A percentile compares a stretch with the other conserved stretches of the same genome.
Evolutionary conservation across 148 eudicot genomes (phyloP).

Genomic region (Selenicereus undatus): DNA sequence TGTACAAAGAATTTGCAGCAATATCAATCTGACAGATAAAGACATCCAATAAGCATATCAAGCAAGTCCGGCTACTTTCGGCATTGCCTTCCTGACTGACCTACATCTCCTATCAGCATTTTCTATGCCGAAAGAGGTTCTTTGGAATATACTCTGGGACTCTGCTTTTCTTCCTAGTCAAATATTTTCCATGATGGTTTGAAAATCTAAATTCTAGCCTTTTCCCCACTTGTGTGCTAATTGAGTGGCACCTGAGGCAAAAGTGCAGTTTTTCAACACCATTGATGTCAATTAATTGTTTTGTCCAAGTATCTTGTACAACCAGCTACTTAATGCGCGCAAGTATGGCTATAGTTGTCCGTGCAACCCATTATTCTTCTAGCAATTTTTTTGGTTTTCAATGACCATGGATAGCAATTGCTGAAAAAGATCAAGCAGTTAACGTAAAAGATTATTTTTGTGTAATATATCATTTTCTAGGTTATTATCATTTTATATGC

Average conservation of each 20-base stretch:
- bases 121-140: no score
- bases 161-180: no score
- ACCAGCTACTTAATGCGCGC: background rate
- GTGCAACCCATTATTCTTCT: background rate
- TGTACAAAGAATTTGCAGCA: background rate
- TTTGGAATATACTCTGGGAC: no score
- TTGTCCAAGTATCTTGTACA: background rate
- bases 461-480: background rate
- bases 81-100: no score
- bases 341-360: background rate
- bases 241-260: background rate
- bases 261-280: background rate
- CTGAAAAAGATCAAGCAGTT: background rate
- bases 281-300: background rate
- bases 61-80: no score
- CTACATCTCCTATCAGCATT: no score
- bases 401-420: background rate
- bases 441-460: background rate
- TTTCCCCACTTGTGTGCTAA: background rate
- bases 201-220: background rate
- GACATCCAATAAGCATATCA: no score
- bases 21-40: no score
- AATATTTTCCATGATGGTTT: no score
- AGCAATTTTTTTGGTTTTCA: background rate
- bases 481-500: background rate